phyloP scores from a whole-genome alignment of 1,284 basidiomycete genomes.

The Malassezia brasiliensis region DNA sequence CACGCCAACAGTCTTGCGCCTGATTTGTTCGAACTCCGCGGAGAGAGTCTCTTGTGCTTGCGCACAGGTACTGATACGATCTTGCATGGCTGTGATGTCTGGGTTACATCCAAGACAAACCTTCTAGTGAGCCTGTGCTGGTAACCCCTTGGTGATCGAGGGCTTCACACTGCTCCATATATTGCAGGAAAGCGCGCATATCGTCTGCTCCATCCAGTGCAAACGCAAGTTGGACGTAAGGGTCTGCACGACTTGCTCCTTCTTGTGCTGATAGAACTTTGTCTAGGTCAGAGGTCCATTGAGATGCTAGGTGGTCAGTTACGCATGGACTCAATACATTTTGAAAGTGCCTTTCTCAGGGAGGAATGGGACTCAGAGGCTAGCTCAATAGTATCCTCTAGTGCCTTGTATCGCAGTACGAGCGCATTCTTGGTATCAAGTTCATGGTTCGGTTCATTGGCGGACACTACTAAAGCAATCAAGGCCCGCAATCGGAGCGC shows the following conservation, averaged over 20 bases:
- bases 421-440: neutral
- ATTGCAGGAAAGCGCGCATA: constrained; percentile 4
- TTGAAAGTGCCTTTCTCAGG: neutral
- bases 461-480: neutral
- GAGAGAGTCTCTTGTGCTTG: neutral
- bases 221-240: constrained; percentile 10
- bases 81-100: neutral
- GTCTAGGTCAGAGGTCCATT: neutral
- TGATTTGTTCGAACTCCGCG: neutral
- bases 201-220: constrained; percentile 7
- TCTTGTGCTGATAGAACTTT: too few relatives aligned
- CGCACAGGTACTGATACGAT: neutral
- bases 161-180: constrained; percentile 11
- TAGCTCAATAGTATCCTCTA: neutral
- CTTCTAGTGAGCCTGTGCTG: constrained; percentile 1
- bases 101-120: constrained; percentile 2
- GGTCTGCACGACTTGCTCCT: neutral
- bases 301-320: neutral
- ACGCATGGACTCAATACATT: neutral
- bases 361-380: neutral
- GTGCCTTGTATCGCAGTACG: neutral
- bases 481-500: neutral
- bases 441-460: neutral
- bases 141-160: constrained; percentile 8
- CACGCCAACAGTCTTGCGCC: neutral